Conservation (phyloP, 1,284 basidiomycete species). For the Moesziomyces antarcticus region DNA sequence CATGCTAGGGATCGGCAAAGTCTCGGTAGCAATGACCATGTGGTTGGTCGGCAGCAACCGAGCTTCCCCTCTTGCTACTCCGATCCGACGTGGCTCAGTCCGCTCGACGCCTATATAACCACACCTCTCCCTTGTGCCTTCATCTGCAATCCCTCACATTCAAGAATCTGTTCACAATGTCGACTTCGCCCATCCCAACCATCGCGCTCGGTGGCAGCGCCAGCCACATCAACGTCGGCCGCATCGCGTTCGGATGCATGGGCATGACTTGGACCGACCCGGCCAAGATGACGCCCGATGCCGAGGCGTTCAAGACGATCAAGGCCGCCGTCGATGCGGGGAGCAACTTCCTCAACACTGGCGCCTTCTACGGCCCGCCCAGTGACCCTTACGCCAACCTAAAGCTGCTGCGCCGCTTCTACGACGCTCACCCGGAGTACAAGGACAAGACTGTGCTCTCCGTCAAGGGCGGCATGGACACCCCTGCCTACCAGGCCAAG, state of each 20-base stretch:
- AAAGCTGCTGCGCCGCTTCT: constrained; percentile 71
- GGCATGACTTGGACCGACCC: constrained; percentile 54
- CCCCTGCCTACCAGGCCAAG: constrained; percentile 17
- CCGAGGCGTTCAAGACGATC: constrained; percentile 75
- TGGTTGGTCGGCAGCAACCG: no score
- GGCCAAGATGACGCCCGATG: constrained; percentile 69
- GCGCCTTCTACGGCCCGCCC: constrained; percentile 70
- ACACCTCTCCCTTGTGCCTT: background rate
- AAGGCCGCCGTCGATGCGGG: constrained; percentile 74
- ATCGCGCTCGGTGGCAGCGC: constrained; percentile 52
- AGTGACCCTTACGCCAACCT: constrained; percentile 68
- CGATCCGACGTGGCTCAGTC: no score
- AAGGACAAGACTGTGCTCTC: constrained; percentile 72
- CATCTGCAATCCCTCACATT: background rate
- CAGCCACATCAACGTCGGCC: constrained; percentile 38
- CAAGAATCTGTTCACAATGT: background rate
- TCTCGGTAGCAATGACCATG: no score
- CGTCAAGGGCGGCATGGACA: constrained; percentile 71
- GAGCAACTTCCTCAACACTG: constrained; percentile 70
- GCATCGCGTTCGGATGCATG: constrained; percentile 59
- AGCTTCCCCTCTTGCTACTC: no score
- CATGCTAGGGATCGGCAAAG: no score
- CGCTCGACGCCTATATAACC: no score
- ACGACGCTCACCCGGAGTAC: constrained; percentile 73
- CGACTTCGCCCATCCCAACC: constrained; percentile 56